A percentile compares a stretch with the other conserved stretches of the same genome.
phyloP scores from a whole-genome alignment of 768 basidiomycete species.

The Kwoniella heveanensis region DNA sequence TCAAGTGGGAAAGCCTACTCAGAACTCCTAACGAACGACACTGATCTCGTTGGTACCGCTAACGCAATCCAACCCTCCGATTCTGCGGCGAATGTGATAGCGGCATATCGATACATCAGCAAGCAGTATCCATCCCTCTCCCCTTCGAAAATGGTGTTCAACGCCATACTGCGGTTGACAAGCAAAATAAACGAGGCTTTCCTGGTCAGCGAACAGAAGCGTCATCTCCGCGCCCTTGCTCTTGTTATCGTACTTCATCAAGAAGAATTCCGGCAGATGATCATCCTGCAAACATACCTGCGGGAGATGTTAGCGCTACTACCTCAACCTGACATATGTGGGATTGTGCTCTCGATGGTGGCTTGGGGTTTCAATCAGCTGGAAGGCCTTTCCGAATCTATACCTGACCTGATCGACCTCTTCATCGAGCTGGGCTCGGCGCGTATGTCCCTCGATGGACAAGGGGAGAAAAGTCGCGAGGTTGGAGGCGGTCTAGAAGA shows the following conservation, averaged over 20 bases:
- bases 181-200: constrained; percentile 67
- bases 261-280: constrained; percentile 63
- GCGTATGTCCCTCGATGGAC: not conserved
- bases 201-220: constrained; percentile 79
- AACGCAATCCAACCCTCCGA: constrained; percentile 18
- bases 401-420: constrained; percentile 64
- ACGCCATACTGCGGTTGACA: constrained; percentile 67
- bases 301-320: constrained; percentile 70
- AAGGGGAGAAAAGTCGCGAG: not conserved
- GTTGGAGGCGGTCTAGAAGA: constrained; percentile 18
- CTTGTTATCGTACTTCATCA: constrained; percentile 71
- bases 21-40: constrained; percentile 21
- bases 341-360: constrained; percentile 72
- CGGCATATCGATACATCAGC: constrained; percentile 66
- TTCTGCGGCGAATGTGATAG: constrained; percentile 9
- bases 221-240: constrained; percentile 71
- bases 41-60: not conserved
- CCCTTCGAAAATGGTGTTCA: constrained; percentile 69
- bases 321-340: constrained; percentile 67
- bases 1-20: constrained; percentile 1
- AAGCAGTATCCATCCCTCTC: constrained; percentile 57
- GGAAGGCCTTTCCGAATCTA: not conserved
- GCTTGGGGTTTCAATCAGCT: constrained; percentile 69
- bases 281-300: constrained; percentile 69
- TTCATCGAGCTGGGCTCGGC: constrained; percentile 64